Conservation (phyloP, 129 eudicot genomes). For the Flaveria brownii region DNA sequence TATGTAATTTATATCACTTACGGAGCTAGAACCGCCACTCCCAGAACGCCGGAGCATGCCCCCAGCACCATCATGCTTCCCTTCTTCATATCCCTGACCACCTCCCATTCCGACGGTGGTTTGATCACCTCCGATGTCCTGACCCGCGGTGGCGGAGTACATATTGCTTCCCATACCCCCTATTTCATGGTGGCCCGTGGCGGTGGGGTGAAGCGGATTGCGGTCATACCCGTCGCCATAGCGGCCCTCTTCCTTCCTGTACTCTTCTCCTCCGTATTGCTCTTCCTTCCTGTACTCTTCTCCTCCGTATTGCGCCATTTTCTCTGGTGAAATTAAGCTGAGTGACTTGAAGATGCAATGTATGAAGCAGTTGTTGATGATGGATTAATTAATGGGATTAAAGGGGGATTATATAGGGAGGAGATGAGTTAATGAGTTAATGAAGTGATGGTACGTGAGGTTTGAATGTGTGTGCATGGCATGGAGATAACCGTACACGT, state of each 20-base stretch:
- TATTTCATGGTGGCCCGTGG: slow-evolving; percentile 1
- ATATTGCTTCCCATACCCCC: slow-evolving; percentile 18
- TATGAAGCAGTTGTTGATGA: slow-evolving; percentile 22
- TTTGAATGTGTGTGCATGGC: slow-evolving; percentile 28
- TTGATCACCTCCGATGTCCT: slow-evolving; percentile 7
- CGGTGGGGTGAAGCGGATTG: slow-evolving; percentile 34
- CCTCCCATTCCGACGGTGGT: slow-evolving; percentile 15
- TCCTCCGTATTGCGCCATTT: slow-evolving; percentile 40
- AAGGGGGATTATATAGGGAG: slow-evolving; percentile 22
- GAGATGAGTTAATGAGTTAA: neutral
- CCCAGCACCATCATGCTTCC: slow-evolving; percentile 25
- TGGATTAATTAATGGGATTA: slow-evolving; percentile 19
- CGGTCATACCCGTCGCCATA: slow-evolving; percentile 9
- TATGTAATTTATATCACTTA: slow-evolving; percentile 17
- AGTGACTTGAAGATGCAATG: neutral
- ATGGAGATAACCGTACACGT: slow-evolving; percentile 32
- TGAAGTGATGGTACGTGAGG: slow-evolving; percentile 21
- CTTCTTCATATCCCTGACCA: slow-evolving; percentile 28
- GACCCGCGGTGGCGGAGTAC: slow-evolving; percentile 3
- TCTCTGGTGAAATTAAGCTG: neutral
- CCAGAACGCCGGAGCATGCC: slow-evolving; percentile 60
- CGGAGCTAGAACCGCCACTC: slow-evolving; percentile 66
- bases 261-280: slow-evolving; percentile 35
- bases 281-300: slow-evolving; percentile 21
- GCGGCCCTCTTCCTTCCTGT: slow-evolving; percentile 24